Evolutionary conservation across 805 yeast genomes (phyloP).

Genomic region (Danielia reshetovae): DNA sequence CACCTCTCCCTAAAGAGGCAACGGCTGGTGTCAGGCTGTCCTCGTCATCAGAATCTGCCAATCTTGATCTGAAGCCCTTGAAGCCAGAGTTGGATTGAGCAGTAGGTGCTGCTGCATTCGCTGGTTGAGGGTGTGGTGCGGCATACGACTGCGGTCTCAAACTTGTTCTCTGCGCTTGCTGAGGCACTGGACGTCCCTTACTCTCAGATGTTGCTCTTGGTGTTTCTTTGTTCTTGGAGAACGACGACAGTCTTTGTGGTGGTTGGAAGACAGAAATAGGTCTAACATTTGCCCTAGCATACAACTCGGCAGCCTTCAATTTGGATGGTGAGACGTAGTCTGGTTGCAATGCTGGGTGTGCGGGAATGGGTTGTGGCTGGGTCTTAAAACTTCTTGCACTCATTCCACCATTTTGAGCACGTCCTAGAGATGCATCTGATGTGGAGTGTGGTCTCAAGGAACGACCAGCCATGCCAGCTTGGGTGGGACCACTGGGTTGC

Average conservation of each 20-base stretch:
- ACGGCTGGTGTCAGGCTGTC: conserved; percentile 7
- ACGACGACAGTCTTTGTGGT: conserved; percentile 50
- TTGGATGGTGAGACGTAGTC: conserved; percentile 38
- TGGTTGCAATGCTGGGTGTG: conserved; percentile 39
- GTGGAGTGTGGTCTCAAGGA: conserved; percentile 34
- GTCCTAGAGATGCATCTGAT: conserved; percentile 4
- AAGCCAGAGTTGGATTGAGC: not conserved
- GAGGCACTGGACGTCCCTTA: conserved; percentile 15
- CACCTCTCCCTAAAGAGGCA: not conserved
- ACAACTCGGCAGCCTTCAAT: conserved; percentile 48
- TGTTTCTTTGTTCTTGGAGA: conserved; percentile 40
- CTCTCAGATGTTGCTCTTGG: not conserved
- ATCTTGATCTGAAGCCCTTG: conserved; percentile 46
- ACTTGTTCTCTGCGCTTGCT: conserved; percentile 5
- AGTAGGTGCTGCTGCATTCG: conserved; percentile 8
- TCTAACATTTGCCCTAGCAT: conserved; percentile 47
- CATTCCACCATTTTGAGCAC: conserved; percentile 22
- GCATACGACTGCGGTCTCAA: conserved; percentile 4
- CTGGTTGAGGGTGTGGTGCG: conserved; percentile 6
- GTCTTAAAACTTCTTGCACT: conserved; percentile 26
- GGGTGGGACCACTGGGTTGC: conserved; percentile 16
- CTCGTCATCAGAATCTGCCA: conserved; percentile 64
- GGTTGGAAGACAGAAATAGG: conserved; percentile 39
- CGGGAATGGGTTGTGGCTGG: conserved; percentile 30
- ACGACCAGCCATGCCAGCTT: conserved; percentile 20